phyloP scores from a whole-genome alignment of 495 filamentous ascomycete species.

The Penicillium alfredii region DNA sequence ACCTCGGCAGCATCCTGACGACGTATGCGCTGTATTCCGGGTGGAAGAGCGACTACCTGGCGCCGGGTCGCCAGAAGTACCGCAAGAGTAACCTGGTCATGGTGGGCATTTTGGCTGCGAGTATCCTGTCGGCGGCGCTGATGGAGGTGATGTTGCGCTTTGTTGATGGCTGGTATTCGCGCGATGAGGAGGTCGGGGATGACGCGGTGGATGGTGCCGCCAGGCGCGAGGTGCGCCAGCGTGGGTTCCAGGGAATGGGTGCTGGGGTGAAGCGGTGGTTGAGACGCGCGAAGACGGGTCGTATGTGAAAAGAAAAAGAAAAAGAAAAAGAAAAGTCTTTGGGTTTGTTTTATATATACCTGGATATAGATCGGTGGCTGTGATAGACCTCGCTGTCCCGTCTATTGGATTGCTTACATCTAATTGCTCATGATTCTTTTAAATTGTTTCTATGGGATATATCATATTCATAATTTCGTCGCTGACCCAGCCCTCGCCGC shows the following conservation, averaged over 20 bases:
- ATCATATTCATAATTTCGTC: too few species aligned
- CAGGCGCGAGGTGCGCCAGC: slow-evolving; percentile 58
- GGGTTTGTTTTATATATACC: too few species aligned
- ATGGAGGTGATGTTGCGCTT: slow-evolving; percentile 63
- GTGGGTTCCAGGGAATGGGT: slow-evolving; percentile 57
- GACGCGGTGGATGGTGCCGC: slow-evolving; percentile 65
- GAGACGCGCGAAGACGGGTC: slow-evolving; percentile 3
- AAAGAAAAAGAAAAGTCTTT: background rate
- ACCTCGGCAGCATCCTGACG: slow-evolving; percentile 76
- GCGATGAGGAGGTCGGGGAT: slow-evolving; percentile 45
- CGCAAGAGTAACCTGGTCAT: slow-evolving; percentile 80
- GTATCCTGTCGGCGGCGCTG: slow-evolving; percentile 61
- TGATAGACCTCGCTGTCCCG: too few species aligned
- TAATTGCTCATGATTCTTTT: too few species aligned
- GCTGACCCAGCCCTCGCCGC: background rate
- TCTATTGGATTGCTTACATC: too few species aligned
- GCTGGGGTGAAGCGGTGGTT: slow-evolving; percentile 15
- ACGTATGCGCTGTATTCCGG: slow-evolving; percentile 87
- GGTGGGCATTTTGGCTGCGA: slow-evolving; percentile 76
- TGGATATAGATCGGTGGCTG: too few species aligned
- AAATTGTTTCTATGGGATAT: too few species aligned
- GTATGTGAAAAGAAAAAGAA: background rate
- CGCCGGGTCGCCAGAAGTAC: slow-evolving; percentile 62
- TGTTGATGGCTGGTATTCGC: slow-evolving; percentile 50
- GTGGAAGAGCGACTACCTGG: slow-evolving; percentile 66